A percentile compares a stretch with the other conserved stretches of the same genome.
Conservation (phyloP, 305 asterid genomes). For the Withania somnifera region DNA sequence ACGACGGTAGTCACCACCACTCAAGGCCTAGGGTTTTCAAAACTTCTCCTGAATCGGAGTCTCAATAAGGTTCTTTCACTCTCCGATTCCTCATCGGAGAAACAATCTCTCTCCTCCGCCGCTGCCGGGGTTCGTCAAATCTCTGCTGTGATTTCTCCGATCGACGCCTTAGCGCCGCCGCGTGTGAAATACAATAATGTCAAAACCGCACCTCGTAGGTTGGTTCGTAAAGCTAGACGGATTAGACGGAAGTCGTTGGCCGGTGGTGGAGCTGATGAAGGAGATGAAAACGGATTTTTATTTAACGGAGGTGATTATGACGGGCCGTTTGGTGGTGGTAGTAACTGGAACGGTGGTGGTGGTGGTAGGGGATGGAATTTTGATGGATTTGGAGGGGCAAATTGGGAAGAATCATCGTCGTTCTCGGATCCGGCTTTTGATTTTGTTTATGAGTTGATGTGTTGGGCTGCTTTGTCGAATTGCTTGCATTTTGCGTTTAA, state of each 20-base stretch:
- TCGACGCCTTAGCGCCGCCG: slow-evolving; percentile 31
- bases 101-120: slow-evolving; percentile 20
- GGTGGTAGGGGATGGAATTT: slow-evolving; percentile 61
- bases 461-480: slow-evolving; percentile 74
- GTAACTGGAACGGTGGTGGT: slow-evolving; percentile 25
- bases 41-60: slow-evolving; percentile 32
- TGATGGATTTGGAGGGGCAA: slow-evolving; percentile 51
- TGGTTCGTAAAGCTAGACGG: slow-evolving; percentile 40
- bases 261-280: slow-evolving; percentile 6
- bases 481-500: slow-evolving; percentile 75
- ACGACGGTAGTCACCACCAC: slow-evolving; percentile 36
- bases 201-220: slow-evolving; percentile 35
- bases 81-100: slow-evolving; percentile 38
- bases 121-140: slow-evolving; percentile 18
- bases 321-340: slow-evolving; percentile 25
- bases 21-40: slow-evolving; percentile 35
- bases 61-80: slow-evolving; percentile 17
- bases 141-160: slow-evolving; percentile 28
- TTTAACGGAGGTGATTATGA: slow-evolving; percentile 30
- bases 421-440: slow-evolving; percentile 77
- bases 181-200: slow-evolving; percentile 25
- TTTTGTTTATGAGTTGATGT: slow-evolving; percentile 65
- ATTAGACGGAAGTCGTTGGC: slow-evolving; percentile 30
- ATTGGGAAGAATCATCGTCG: slow-evolving; percentile 54
- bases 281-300: slow-evolving; percentile 10